A percentile compares a stretch with the other conserved stretches of the same genome.
These are phyloP conservation scores for Lactuca saligna DNA, from an alignment of 129 eudicot genomes.

Conservation along the genomic window DNA sequence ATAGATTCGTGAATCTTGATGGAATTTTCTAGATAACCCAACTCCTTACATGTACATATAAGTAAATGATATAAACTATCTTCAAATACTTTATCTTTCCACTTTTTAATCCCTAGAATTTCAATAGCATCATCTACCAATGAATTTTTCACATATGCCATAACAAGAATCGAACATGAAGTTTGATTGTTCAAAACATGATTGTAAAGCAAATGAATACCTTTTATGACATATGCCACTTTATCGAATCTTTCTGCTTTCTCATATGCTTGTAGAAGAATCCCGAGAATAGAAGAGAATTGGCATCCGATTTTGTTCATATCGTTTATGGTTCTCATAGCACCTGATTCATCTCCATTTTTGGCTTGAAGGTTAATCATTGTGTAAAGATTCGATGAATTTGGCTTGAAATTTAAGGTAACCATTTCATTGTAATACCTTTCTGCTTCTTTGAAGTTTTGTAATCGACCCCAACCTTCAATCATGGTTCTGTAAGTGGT, in stretches of 20 bases:
- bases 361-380: conserved; percentile 80
- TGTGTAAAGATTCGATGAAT: conserved; percentile 74
- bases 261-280: conserved; percentile 75
- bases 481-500: conserved; percentile 84
- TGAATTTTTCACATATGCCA: conserved; percentile 74
- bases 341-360: conserved; percentile 66
- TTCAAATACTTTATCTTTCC: conserved; percentile 78
- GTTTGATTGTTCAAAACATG: conserved; percentile 68
- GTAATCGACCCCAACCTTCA: conserved; percentile 92
- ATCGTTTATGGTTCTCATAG: conserved; percentile 49
- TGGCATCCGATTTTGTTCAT: conserved; percentile 80
- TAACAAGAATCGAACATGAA: conserved; percentile 74
- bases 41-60: conserved; percentile 88
- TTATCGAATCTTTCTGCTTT: conserved; percentile 55
- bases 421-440: conserved; percentile 58
- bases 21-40: conserved; percentile 61
- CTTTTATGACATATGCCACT: conserved; percentile 56
- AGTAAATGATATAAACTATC: conserved; percentile 85
- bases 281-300: conserved; percentile 67
- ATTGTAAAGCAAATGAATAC: conserved; percentile 43
- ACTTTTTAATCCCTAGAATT: conserved; percentile 57
- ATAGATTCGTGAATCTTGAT: conserved; percentile 58
- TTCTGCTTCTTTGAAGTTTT: conserved; percentile 54
- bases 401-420: conserved; percentile 54
- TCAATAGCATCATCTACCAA: conserved; percentile 60